phyloP scores from a whole-genome alignment of 2,329 filamentous ascomycete species.

The Colletotrichum sidae region DNA sequence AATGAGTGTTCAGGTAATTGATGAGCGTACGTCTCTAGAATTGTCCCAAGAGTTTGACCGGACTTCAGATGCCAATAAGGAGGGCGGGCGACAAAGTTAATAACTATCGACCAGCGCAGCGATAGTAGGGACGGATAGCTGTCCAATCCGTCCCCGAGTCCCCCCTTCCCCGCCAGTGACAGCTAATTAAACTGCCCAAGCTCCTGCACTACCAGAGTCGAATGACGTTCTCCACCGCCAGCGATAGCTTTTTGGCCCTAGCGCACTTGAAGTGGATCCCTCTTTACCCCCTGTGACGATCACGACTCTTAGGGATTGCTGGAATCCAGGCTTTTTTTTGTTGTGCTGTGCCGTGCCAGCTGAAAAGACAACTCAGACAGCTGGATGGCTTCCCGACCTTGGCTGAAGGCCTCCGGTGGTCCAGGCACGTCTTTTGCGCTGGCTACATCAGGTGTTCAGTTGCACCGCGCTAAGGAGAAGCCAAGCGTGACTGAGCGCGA shows the following conservation, averaged over 20 bases:
- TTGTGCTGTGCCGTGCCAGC: slow-evolving; percentile 9
- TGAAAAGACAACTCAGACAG: slow-evolving; percentile 2
- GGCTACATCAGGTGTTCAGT: slow-evolving; percentile 19
- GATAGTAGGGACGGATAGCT: not conserved
- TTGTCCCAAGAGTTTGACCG: too few species aligned
- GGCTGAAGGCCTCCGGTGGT: not conserved
- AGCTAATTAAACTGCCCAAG: slow-evolving; percentile 34
- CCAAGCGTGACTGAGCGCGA: slow-evolving; percentile 7
- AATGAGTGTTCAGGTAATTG: too few species aligned
- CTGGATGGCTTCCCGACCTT: not conserved
- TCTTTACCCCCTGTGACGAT: slow-evolving; percentile 34
- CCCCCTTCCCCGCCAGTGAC: slow-evolving; percentile 30
- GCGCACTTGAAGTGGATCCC: slow-evolving; percentile 1
- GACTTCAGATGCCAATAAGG: not conserved
- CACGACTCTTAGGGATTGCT: slow-evolving; percentile 10
- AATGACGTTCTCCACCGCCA: slow-evolving; percentile 37
- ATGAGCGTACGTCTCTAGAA: too few species aligned
- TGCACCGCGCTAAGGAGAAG: slow-evolving; percentile 12
- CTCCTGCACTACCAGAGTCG: slow-evolving; percentile 28
- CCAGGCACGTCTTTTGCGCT: slow-evolving; percentile 9
- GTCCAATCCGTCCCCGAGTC: slow-evolving; percentile 9
- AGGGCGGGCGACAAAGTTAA: slow-evolving; percentile 17
- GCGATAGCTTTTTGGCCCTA: slow-evolving; percentile 24
- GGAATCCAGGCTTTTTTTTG: slow-evolving; percentile 18
- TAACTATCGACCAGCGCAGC: not conserved